Evolutionary conservation across 306 rosid genomes (phyloP).

Genomic region (Calophaca sinica): DNA sequence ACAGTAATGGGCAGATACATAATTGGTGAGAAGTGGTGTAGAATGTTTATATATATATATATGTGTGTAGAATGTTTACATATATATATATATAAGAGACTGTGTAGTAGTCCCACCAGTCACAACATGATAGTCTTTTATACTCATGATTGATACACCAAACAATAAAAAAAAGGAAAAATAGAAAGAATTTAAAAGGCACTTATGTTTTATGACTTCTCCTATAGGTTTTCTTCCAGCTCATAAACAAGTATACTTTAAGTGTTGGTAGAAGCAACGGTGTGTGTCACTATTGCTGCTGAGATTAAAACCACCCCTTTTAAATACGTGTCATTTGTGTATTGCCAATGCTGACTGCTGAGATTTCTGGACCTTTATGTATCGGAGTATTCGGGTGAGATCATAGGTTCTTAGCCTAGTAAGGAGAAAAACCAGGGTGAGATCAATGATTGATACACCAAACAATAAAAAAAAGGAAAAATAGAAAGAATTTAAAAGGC

Average conservation of each 20-base stretch:
- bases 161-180: slow-evolving; percentile 10
- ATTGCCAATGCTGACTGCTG: background rate
- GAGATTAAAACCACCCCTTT: slow-evolving; percentile 1
- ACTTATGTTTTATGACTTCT: background rate
- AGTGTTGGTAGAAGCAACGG: background rate
- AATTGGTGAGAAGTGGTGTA: background rate
- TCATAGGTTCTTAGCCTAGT: slow-evolving; percentile 16
- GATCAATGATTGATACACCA: no score
- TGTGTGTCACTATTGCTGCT: background rate
- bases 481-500: no score
- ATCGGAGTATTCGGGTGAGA: slow-evolving; percentile 5
- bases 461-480: no score
- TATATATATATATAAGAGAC: background rate
- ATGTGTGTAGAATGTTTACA: no score
- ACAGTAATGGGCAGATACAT: background rate
- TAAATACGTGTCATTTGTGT: background rate
- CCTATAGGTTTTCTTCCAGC: background rate
- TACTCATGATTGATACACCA: background rate
- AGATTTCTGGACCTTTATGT: background rate
- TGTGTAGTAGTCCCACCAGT: background rate
- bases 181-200: background rate
- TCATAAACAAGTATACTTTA: background rate
- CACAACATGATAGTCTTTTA: background rate
- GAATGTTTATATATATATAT: no score
- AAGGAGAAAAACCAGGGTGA: background rate